Conservation (phyloP, 129 eudicot species). For the Flaveria linearis region DNA sequence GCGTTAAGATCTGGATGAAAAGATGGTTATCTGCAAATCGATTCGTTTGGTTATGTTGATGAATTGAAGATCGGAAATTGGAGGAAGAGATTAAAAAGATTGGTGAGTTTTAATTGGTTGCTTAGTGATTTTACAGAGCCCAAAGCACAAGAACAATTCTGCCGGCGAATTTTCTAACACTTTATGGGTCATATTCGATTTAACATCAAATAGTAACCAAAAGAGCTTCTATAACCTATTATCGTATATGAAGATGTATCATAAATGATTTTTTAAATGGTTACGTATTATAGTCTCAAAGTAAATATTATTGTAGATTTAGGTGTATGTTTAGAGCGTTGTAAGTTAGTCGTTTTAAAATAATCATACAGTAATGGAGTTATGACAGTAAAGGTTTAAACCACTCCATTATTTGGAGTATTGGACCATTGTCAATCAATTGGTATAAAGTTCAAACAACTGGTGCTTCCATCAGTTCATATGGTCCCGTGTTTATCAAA, state of each 20-base stretch:
- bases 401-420: not conserved
- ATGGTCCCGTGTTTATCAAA: not conserved
- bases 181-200: conserved; percentile 16
- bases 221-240: no score
- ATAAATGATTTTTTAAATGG: no score
- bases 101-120: conserved; percentile 33
- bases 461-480: not conserved
- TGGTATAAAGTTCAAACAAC: not conserved
- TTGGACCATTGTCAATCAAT: not conserved
- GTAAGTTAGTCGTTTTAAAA: no score
- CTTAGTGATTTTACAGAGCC: conserved; percentile 30
- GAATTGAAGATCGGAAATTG: conserved; percentile 12
- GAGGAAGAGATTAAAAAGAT: not conserved
- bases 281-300: no score
- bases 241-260: no score
- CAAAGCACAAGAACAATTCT: conserved; percentile 40
- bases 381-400: not conserved
- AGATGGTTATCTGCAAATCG: not conserved
- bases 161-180: conserved; percentile 25
- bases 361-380: not conserved
- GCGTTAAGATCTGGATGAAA: conserved; percentile 29
- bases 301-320: no score
- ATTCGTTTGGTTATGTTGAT: not conserved
- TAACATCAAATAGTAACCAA: not conserved
- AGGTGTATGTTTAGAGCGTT: no score